Base-by-base conservation (phyloP, 2,329 filamentous ascomycete genomes). In the Macrophomina tecta region DNA sequence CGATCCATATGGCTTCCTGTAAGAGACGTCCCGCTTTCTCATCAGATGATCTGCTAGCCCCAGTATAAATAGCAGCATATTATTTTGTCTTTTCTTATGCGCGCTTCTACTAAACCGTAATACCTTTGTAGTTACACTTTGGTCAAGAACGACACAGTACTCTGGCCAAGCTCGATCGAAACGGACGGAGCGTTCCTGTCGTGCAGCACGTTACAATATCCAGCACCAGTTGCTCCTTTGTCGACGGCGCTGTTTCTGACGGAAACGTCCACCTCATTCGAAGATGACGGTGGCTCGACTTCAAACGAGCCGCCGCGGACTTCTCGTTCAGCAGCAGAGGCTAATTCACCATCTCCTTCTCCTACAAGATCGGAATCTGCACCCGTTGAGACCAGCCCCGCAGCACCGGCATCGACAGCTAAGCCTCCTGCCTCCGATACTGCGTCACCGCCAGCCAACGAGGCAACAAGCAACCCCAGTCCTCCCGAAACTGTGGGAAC, bases 151-250 rank as follows among this genome's bases (percentile, higher is more conserved):
- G 28, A 18, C 7, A 48, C 40, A 1, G 16, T 18, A 8, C 28
- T 60, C 12, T 60, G 56, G 56, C 56, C 56, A 16, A 60, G 42
- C 12, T 60, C 56, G 40, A 60, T 60, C 4, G 56, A 60, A 11
- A 48, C 56, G 28, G 56, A 60, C 11, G 56, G 28, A 8, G 56
- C 56, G 12, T 60, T n/a, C 40, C 40, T 60, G n/a, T 60, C 56
- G 2, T 60, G 56, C 56, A 48, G 38, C 55, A 60, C 56, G 8
- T 14, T 8, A 3, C 18, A 3, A 11, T 60, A 60, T 14, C 56
- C 56, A 8, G 40, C 40, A 9, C 56, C 56, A 6, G 56, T 40
- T 23, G 56, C 28, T 16, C 40, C 56, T 2, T 28, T 60, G 16
- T 34, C 30, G 28, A 60, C 56, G 1, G 56, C 56, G 16, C 42